Conservation (phyloP, 2,329 filamentous ascomycete genomes). For the Botrytis tulipae region DNA sequence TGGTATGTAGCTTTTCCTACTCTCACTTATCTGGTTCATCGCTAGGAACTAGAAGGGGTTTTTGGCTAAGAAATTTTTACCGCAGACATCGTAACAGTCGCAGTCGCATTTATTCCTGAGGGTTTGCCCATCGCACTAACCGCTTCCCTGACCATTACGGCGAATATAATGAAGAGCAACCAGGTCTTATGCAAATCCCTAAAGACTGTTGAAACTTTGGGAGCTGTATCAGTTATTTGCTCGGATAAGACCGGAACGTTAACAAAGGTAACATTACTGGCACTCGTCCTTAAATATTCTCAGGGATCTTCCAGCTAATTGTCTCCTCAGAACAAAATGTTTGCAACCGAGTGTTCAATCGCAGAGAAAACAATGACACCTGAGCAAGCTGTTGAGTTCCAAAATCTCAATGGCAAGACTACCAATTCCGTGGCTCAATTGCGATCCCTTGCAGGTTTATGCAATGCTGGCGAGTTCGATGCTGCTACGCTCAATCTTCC, state of each 20-base stretch:
- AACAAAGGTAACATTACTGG: slow-evolving; percentile 42
- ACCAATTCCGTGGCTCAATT: slow-evolving; percentile 55
- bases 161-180: slow-evolving; percentile 72
- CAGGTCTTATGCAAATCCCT: slow-evolving; percentile 76
- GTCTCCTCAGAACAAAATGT: slow-evolving; percentile 60
- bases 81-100: slow-evolving; percentile 19
- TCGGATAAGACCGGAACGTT: slow-evolving; percentile 75
- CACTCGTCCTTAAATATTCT: background rate
- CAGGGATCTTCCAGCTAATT: slow-evolving; percentile 8
- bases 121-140: slow-evolving; percentile 68
- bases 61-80: background rate
- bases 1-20: slow-evolving; percentile 47
- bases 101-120: slow-evolving; percentile 73
- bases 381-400: slow-evolving; percentile 48
- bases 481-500: slow-evolving; percentile 58
- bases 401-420: slow-evolving; percentile 28
- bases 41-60: background rate
- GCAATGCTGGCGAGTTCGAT: slow-evolving; percentile 74
- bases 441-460: slow-evolving; percentile 60
- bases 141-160: slow-evolving; percentile 68
- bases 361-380: slow-evolving; percentile 46
- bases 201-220: slow-evolving; percentile 73
- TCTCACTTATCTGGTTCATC: slow-evolving; percentile 51
- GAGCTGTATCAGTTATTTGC: slow-evolving; percentile 69
- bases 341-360: slow-evolving; percentile 65